phyloP scores from a whole-genome alignment of 305 asterid genomes.

The Fraxinus dipetala region DNA sequence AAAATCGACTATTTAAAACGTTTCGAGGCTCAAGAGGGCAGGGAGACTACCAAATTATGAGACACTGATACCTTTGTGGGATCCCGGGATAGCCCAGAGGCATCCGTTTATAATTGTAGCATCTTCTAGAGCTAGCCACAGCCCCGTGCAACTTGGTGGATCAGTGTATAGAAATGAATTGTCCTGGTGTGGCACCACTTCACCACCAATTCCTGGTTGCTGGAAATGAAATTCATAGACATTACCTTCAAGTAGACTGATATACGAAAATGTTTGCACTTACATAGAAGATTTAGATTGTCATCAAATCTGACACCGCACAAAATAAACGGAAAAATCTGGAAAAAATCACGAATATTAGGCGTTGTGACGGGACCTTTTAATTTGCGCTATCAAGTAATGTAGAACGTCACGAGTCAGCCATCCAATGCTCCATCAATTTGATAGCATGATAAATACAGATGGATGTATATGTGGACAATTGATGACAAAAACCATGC shows the following conservation, averaged over 20 bases:
- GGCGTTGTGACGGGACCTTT: not conserved
- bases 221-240: conserved; percentile 32
- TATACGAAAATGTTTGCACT: not conserved
- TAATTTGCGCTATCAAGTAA: not conserved
- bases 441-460: not conserved
- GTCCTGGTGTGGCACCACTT: conserved; percentile 95
- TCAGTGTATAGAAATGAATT: conserved; percentile 74
- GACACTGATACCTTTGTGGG: conserved; percentile 53
- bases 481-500: not conserved
- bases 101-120: conserved; percentile 80
- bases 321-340: not conserved
- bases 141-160: conserved; percentile 74
- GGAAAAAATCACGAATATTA: not conserved
- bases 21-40: not conserved
- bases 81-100: conserved; percentile 93
- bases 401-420: not conserved
- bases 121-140: conserved; percentile 93
- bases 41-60: not conserved
- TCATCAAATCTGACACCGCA: not conserved
- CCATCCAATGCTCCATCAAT: not conserved
- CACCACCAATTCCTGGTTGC: conserved; percentile 99
- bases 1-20: not conserved
- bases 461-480: not conserved
- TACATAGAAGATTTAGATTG: not conserved
- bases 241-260: not conserved